Base-by-base conservation (phyloP, 345 rosid species). In the Melastoma malabathricum region DNA sequence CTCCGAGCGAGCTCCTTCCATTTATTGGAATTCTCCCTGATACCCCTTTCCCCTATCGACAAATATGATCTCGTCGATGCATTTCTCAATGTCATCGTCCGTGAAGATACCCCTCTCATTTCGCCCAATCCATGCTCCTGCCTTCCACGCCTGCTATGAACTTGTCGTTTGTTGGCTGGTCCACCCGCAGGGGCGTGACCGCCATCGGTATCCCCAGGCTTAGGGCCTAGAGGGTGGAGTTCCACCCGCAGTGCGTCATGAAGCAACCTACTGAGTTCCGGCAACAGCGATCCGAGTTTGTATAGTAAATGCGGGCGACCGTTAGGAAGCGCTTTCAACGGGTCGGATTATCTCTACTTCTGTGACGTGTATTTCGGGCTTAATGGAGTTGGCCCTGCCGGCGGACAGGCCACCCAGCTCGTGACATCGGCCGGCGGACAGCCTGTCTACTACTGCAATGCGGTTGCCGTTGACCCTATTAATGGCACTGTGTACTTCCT, bases 221-320 rank as follows among this genome's bases (percentile, higher is more conserved):
- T 54, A 82, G 3, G 3, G 83, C 81, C 63, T 82, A 85, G 0
- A 82, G 45, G 2, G 81, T 79, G 4, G 89, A 82, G 68, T 82
- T 82, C 89, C 89, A 79, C 3, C 89, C 85, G 17, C 78, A 76
- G 20, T 79, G 90, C 10, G 83, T 75, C 56, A 82, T 44, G 48
- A 82, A 82, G 58, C 90, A 82, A 6, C 90, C 78, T 0, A 75
- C 54, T 10, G 86, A 65, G 6, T 29, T 56, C 9, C 77, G 83
- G 47, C 73, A 27, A 27, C 31, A 27, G 31, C 31, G 31, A 27
- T 27, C 31, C 31, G 31, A 27, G 31, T 27, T 27, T 27, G 31
- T 27, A 27, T 27, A 27, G 31, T 6, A n/a, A n/a, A 3, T 27
- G 31, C 31, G 31, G 31, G 6, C 6, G 31, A 27, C 31, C 31